A percentile compares a stretch with the other conserved stretches of the same genome.
phyloP scores from a whole-genome alignment of 208 protist genomes.

The Angomonas ambiguus region DNA sequence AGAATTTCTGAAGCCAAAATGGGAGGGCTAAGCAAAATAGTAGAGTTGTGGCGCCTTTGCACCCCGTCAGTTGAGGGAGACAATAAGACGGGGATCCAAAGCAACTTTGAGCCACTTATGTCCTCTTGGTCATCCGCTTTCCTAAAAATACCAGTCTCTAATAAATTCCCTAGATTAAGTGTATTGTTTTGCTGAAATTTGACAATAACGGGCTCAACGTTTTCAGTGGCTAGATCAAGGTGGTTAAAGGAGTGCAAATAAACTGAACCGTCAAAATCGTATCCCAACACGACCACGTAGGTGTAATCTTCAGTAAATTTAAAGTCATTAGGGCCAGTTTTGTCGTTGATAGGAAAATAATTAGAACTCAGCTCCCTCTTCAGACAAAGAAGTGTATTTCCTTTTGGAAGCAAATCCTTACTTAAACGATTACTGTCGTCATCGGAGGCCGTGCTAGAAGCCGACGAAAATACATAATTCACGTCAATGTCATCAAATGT shows the following conservation, averaged over 20 bases:
- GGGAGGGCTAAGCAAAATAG: neutral
- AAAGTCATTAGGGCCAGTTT: too few relatives aligned
- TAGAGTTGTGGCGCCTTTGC: neutral
- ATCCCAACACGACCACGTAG: too few relatives aligned
- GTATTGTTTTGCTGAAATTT: too few relatives aligned
- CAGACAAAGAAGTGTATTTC: neutral
- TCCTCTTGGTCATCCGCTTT: neutral
- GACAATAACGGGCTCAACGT: too few relatives aligned
- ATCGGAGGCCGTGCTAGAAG: neutral
- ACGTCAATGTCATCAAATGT: neutral
- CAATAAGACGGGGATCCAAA: neutral
- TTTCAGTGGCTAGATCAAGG: too few relatives aligned
- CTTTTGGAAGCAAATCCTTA: neutral
- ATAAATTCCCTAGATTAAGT: too few relatives aligned
- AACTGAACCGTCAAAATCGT: too few relatives aligned
- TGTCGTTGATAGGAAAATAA: too few relatives aligned
- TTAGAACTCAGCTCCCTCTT: neutral
- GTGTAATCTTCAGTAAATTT: too few relatives aligned
- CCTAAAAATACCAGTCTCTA: too few relatives aligned
- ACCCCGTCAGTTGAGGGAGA: too few relatives aligned
- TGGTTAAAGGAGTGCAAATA: too few relatives aligned
- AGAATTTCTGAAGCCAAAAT: neutral
- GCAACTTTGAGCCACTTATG: neutral
- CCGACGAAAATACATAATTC: neutral
- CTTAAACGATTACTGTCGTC: neutral